Evolutionary conservation across 106 monocot genomes (phyloP), one percentile per base, ranked within the genome.

Genomic region (Dendrobium catenatum): DNA sequence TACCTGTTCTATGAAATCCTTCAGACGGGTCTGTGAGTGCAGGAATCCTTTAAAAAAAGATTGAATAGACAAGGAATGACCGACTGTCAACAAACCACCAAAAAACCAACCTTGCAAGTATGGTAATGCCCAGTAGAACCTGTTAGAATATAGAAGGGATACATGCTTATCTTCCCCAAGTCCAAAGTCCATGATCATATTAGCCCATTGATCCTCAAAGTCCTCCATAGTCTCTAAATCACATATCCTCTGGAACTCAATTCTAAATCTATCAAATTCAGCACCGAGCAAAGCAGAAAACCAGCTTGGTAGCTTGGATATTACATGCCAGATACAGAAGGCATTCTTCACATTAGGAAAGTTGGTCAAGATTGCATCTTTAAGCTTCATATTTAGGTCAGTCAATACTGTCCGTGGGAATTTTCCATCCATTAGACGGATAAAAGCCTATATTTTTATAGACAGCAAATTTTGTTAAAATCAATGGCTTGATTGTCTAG

Each of bases 1-100:
- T 7, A 95, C 95, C 90, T 92, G 92, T 70, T 90, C 95, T 42
- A 90, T 76, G 68, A 95, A 86, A 84, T 92, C 92, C 81, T 92
- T 95, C 16, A 95, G 89, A 2, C 87, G 86, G n/a, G 90, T 92
- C 78, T 90, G 83, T 16, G 88, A 86, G 81, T 88, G 86, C 80
- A 92, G 84, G 82, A 92, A 95, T 42, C 92, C 91, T 68, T 77
- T 90, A 70, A 92, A 95, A 76, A 95, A 90, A n/a, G 84, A 87
- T 55, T 86, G 87, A 48, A 87, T 86, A 16, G 86, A 84, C 42
- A 87, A 22, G 24, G 80, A 79, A 79, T 83, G 79, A 56, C 78
- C 77, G 61, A 76, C 58, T 19, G 83, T 86, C 76, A 86, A 81
- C 58, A 92, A 68, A 58, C 95, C 88, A 78, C 92, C 95, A 74